Evolutionary conservation across 2,329 filamentous ascomycete species (phyloP).

Genomic region (Neurospora sp.): DNA sequence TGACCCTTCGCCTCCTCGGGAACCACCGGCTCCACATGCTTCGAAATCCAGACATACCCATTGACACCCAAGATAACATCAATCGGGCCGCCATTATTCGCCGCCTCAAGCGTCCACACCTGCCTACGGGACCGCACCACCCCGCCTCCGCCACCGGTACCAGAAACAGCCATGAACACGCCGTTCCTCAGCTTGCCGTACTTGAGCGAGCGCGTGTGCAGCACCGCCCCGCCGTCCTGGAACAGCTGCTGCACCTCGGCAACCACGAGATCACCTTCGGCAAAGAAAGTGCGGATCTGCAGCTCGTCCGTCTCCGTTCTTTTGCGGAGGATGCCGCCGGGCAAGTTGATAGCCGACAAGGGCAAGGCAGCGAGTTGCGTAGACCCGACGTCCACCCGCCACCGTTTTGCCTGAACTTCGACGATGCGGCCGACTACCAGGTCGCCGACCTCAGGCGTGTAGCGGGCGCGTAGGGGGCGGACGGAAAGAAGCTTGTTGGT

Average conservation of each 20-base stretch:
- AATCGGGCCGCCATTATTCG: constrained; percentile 50
- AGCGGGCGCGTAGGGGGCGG: constrained; percentile 79
- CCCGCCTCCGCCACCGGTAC: constrained; percentile 74
- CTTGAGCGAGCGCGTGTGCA: constrained; percentile 84
- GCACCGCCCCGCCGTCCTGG: constrained; percentile 70
- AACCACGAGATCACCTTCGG: constrained; percentile 85
- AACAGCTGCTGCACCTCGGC: constrained; percentile 90
- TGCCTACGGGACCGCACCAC: constrained; percentile 79
- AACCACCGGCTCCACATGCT: constrained; percentile 52
- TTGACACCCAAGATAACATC: constrained; percentile 91
- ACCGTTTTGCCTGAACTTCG: constrained; percentile 85
- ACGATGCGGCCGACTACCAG: constrained; percentile 88
- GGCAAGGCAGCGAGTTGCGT: constrained; percentile 77
- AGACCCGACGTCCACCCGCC: constrained; percentile 90
- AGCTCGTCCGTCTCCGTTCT: constrained; percentile 93
- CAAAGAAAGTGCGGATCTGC: constrained; percentile 95
- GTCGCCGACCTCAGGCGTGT: constrained; percentile 93
- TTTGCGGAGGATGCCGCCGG: constrained; percentile 82
- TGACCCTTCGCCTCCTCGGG: constrained; percentile 32
- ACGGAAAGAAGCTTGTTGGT: constrained; percentile 97
- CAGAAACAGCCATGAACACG: constrained; percentile 72
- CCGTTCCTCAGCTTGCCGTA: constrained; percentile 96
- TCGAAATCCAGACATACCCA: constrained; percentile 91
- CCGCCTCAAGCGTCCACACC: constrained; percentile 67
- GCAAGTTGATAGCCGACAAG: constrained; percentile 84